Percentiles rank a stretch among this genome's conserved stretches.
Conservation (phyloP, 331 rosid genomes). For the Cydonia oblonga region DNA sequence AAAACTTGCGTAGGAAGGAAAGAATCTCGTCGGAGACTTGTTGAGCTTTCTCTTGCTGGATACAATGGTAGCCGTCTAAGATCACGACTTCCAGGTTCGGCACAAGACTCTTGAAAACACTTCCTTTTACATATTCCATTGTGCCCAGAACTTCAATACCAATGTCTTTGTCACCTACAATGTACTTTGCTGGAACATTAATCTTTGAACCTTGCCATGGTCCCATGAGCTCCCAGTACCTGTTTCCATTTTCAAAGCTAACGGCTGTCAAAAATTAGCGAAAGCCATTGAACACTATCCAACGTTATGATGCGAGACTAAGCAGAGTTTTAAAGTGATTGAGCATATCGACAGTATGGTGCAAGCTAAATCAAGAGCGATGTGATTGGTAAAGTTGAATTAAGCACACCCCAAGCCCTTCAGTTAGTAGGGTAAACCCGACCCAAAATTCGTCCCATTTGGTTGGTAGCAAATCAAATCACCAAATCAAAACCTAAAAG, state of each 20-base stretch:
- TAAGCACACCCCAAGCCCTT: too few relatives aligned
- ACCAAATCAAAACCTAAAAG: neutral
- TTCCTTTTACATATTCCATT: slow-evolving; percentile 21
- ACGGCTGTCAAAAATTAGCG: neutral
- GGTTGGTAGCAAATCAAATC: neutral
- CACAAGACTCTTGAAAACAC: slow-evolving; percentile 20
- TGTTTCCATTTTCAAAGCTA: slow-evolving; percentile 1
- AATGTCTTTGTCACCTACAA: slow-evolving; percentile 18
- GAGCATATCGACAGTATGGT: too few relatives aligned
- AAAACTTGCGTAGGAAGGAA: slow-evolving; percentile 12
- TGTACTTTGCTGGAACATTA: slow-evolving; percentile 13
- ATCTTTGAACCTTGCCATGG: slow-evolving; percentile 19
- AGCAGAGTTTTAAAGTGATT: too few relatives aligned
- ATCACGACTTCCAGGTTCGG: slow-evolving; percentile 29
- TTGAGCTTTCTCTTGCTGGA: slow-evolving; percentile 22
- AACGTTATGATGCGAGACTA: too few relatives aligned
- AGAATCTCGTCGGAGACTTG: slow-evolving; percentile 19
- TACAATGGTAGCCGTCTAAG: slow-evolving; percentile 23
- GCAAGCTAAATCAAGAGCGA: too few relatives aligned
- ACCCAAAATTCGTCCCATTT: too few relatives aligned
- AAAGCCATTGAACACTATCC: neutral
- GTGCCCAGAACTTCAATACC: slow-evolving; percentile 18
- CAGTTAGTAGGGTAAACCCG: too few relatives aligned
- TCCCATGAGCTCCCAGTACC: slow-evolving; percentile 25
- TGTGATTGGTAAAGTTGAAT: too few relatives aligned